phyloP scores from a whole-genome alignment of 2,329 filamentous ascomycete genomes.

The Pseudogymnoascus sp. region DNA sequence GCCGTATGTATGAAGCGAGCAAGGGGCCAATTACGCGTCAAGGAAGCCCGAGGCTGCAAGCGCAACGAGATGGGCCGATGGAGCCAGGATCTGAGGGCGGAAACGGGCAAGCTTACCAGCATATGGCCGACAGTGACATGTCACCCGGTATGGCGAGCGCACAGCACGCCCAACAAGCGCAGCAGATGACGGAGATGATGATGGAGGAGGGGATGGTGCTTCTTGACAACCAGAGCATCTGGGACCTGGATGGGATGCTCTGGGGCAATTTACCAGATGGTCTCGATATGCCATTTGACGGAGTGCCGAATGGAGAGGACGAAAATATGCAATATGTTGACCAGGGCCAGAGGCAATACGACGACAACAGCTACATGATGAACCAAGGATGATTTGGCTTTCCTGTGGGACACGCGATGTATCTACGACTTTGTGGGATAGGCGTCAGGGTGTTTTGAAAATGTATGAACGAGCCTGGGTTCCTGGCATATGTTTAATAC shows the following conservation, averaged over 20 bases:
- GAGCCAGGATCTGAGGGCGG: conserved; percentile 16
- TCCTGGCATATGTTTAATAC: background rate
- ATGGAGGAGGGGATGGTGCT: conserved; percentile 45
- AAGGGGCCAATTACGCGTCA: conserved; percentile 24
- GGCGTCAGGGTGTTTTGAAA: background rate
- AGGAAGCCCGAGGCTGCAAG: conserved; percentile 27
- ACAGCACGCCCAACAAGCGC: conserved; percentile 32
- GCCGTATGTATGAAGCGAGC: conserved; percentile 54
- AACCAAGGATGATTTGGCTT: background rate
- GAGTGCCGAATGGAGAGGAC: conserved; percentile 16
- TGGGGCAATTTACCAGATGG: conserved; percentile 41
- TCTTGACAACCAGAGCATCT: conserved; percentile 47
- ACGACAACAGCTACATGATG: conserved; percentile 6
- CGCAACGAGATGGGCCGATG: conserved; percentile 21
- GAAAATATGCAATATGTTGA: background rate
- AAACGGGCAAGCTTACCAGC: conserved; percentile 1
- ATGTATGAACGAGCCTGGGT: background rate
- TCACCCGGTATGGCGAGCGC: conserved; percentile 20
- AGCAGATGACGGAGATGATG: conserved; percentile 39
- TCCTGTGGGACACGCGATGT: background rate
- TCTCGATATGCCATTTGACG: conserved; percentile 27
- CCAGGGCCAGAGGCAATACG: background rate
- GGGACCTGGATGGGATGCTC: conserved; percentile 51
- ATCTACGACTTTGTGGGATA: conserved; percentile 5
- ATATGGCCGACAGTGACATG: conserved; percentile 16